These are phyloP conservation scores for Leccinum subgranulosum DNA, from an alignment of 768 basidiomycete genomes.

Conservation along the genomic window DNA sequence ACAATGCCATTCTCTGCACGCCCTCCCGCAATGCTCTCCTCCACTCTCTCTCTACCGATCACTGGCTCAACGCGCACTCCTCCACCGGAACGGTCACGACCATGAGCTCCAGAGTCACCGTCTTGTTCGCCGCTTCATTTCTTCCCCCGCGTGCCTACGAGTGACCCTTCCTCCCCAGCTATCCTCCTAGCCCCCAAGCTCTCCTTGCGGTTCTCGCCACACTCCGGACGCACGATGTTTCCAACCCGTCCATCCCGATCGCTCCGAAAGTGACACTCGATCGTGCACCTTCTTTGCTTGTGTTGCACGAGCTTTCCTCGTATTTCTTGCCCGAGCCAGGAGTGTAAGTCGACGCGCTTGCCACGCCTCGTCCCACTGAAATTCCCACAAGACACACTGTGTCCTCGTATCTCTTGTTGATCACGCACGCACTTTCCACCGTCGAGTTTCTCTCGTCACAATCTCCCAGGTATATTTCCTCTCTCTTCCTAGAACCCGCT, in stretches of 20 bases:
- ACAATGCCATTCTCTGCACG: conserved; percentile 47
- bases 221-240: conserved; percentile 35
- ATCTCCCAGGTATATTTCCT: conserved; percentile 18
- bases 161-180: conserved; percentile 39
- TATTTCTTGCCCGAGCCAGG: conserved; percentile 41
- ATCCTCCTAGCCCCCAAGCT: conserved; percentile 60
- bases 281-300: conserved; percentile 46
- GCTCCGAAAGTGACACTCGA: conserved; percentile 35
- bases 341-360: conserved; percentile 18
- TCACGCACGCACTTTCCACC: conserved; percentile 45
- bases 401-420: conserved; percentile 50
- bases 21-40: conserved; percentile 48
- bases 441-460: conserved; percentile 34
- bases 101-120: conserved; percentile 42
- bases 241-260: conserved; percentile 19
- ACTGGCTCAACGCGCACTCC: conserved; percentile 35
- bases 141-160: background rate
- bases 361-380: background rate
- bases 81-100: conserved; percentile 36
- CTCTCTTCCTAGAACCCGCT: background rate
- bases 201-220: conserved; percentile 49
- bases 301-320: conserved; percentile 58
- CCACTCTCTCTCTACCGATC: conserved; percentile 47
- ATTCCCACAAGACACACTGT: conserved; percentile 31
- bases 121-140: conserved; percentile 48